These are phyloP conservation scores for Amniculicola lignicola DNA, from an alignment of 495 filamentous ascomycete genomes.

Conservation along the genomic window DNA sequence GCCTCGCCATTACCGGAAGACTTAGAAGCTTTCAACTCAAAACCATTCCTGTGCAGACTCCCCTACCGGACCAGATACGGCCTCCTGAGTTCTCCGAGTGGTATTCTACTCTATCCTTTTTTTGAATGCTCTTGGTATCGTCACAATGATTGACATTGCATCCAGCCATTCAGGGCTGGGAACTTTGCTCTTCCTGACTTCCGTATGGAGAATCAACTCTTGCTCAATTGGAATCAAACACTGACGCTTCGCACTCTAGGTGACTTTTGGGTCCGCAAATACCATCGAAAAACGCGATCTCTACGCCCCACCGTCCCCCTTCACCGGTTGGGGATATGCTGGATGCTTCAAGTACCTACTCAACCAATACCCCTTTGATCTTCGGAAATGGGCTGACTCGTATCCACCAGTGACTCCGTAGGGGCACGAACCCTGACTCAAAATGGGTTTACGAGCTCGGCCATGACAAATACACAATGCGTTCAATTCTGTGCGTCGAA, in stretches of 20 bases:
- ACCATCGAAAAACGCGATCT: conserved; percentile 11
- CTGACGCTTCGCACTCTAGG: too few species aligned
- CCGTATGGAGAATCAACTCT: too few species aligned
- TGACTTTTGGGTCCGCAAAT: too few species aligned
- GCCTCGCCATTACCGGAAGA: too few species aligned
- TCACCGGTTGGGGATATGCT: conserved; percentile 19
- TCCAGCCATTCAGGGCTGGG: neutral
- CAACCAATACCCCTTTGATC: neutral
- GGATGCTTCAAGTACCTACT: conserved; percentile 28
- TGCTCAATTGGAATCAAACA: too few species aligned
- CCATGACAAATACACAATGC: conserved; percentile 18
- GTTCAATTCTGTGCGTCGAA: conserved; percentile 12
- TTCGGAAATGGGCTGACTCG: neutral
- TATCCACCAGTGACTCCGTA: conserved; percentile 30
- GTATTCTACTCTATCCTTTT: too few species aligned
- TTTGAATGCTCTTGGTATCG: neutral
- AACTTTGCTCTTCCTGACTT: conserved; percentile 17
- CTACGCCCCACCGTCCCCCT: conserved; percentile 4
- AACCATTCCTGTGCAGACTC: too few species aligned
- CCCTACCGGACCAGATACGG: too few species aligned
- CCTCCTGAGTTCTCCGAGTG: too few species aligned
- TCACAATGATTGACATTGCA: conserved; percentile 8
- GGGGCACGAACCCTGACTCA: conserved; percentile 39
- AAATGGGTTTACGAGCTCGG: conserved; percentile 6
- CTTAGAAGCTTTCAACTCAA: too few species aligned